Conservation (phyloP, 768 basidiomycete genomes). For the Boletus barrowsii region DNA sequence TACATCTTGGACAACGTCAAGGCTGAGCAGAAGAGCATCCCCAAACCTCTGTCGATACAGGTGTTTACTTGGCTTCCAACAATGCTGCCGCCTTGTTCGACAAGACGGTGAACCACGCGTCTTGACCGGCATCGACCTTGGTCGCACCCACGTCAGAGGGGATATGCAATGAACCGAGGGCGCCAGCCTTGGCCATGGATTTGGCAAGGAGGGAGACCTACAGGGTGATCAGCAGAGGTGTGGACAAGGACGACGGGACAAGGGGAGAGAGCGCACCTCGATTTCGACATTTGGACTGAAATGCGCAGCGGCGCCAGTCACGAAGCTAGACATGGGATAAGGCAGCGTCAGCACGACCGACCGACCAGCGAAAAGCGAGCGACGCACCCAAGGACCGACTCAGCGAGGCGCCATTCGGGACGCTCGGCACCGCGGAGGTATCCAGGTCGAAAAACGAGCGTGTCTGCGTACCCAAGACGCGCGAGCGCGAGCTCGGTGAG, state of each 20-base stretch:
- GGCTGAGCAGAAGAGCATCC: too few species aligned
- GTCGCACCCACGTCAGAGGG: slow-evolving; percentile 42
- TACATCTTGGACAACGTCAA: too few species aligned
- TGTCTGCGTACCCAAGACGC: slow-evolving; percentile 64
- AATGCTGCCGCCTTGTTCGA: slow-evolving; percentile 48
- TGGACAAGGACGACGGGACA: background rate
- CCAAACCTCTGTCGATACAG: too few species aligned
- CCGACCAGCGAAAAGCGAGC: too few species aligned
- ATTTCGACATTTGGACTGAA: slow-evolving; percentile 42
- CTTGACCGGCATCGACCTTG: slow-evolving; percentile 34
- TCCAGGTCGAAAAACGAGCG: slow-evolving; percentile 66
- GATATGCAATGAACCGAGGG: slow-evolving; percentile 49
- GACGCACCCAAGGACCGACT: slow-evolving; percentile 44
- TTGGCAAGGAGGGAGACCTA: slow-evolving; percentile 54
- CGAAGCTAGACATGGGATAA: slow-evolving; percentile 23
- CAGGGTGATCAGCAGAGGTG: background rate
- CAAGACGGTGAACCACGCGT: slow-evolving; percentile 50
- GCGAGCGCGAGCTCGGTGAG: slow-evolving; percentile 70
- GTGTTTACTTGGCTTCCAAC: slow-evolving; percentile 29
- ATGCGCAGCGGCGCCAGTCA: slow-evolving; percentile 38
- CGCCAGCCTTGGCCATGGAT: slow-evolving; percentile 52
- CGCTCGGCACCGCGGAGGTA: slow-evolving; percentile 50
- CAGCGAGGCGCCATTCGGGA: slow-evolving; percentile 36
- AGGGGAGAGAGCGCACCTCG: slow-evolving; percentile 31
- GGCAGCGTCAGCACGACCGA: too few species aligned